These are phyloP conservation scores for Arabis hirsuta DNA, from an alignment of 345 rosid species.

Conservation along the genomic window DNA sequence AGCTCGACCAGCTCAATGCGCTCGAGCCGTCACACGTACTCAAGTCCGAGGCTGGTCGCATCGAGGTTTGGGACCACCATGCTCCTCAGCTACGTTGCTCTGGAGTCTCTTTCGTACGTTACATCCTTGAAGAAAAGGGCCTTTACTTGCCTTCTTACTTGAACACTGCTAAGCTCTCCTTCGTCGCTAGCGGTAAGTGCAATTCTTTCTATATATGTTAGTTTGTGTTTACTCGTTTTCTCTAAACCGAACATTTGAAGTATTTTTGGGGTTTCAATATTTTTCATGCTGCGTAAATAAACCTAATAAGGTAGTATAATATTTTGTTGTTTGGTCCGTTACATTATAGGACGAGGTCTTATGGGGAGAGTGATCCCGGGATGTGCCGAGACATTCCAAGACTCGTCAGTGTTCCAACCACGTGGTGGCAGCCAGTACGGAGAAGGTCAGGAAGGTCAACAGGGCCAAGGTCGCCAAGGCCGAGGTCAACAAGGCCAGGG, in stretches of 20 bases:
- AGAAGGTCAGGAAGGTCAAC: slow-evolving; percentile 14
- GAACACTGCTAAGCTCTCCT: slow-evolving; percentile 53
- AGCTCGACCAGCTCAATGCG: slow-evolving; percentile 54
- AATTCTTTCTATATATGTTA: neutral
- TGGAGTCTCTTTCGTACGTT: slow-evolving; percentile 54
- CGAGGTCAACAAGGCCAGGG: slow-evolving; percentile 36
- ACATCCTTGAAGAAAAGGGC: slow-evolving; percentile 54
- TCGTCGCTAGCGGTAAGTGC: slow-evolving; percentile 55
- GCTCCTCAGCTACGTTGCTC: slow-evolving; percentile 65
- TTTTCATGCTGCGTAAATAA: neutral
- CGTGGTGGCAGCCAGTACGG: neutral
- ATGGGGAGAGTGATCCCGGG: slow-evolving; percentile 56
- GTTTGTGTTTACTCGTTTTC: neutral
- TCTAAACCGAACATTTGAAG: too few species aligned
- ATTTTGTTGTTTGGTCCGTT: neutral
- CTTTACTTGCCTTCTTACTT: slow-evolving; percentile 58
- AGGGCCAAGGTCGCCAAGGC: slow-evolving; percentile 28
- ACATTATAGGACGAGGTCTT: slow-evolving; percentile 51
- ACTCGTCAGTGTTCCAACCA: slow-evolving; percentile 32
- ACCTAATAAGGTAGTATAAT: neutral
- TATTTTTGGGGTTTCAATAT: too few species aligned
- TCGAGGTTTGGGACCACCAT: slow-evolving; percentile 62
- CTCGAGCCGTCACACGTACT: slow-evolving; percentile 55
- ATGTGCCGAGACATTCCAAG: slow-evolving; percentile 72
- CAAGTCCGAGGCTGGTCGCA: slow-evolving; percentile 58